A percentile compares a stretch with the other conserved stretches of the same genome.
These are phyloP conservation scores for Lactuca sativa DNA, from an alignment of 129 eudicot genomes.

Conservation along the genomic window DNA sequence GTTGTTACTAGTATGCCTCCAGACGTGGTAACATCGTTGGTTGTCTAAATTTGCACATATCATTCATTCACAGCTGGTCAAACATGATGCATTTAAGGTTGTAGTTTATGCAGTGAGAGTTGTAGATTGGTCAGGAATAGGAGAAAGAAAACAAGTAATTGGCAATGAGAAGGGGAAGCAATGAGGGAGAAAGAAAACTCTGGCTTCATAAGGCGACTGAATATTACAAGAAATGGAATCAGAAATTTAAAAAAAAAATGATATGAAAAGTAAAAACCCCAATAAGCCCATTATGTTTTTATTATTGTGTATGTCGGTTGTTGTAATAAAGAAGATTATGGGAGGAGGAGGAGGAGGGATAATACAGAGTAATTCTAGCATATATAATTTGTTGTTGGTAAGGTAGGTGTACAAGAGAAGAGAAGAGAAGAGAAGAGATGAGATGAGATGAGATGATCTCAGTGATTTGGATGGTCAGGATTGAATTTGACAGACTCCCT, in stretches of 20 bases:
- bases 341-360: not conserved
- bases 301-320: slow-evolving; percentile 2
- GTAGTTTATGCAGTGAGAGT: not conserved
- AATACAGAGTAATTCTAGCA: slow-evolving; percentile 14
- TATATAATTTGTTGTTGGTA: not conserved
- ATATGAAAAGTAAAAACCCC: slow-evolving; percentile 18
- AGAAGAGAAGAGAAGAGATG: too few species aligned
- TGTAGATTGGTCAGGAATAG: not conserved
- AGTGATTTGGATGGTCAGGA: slow-evolving; percentile 51
- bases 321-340: slow-evolving; percentile 24
- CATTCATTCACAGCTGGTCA: too few species aligned
- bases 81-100: too few species aligned
- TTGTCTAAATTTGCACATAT: too few species aligned
- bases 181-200: not conserved
- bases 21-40: too few species aligned
- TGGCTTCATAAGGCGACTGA: slow-evolving; percentile 18
- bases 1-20: too few species aligned
- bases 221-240: slow-evolving; percentile 27
- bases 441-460: not conserved
- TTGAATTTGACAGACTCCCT: slow-evolving; percentile 63
- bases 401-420: slow-evolving; percentile 6
- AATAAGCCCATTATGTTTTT: slow-evolving; percentile 20
- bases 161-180: slow-evolving; percentile 14
- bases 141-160: slow-evolving; percentile 10
- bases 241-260: not conserved